These are phyloP conservation scores for Lophium mytilinum DNA, from an alignment of 495 filamentous ascomycete genomes.

Conservation along the genomic window DNA sequence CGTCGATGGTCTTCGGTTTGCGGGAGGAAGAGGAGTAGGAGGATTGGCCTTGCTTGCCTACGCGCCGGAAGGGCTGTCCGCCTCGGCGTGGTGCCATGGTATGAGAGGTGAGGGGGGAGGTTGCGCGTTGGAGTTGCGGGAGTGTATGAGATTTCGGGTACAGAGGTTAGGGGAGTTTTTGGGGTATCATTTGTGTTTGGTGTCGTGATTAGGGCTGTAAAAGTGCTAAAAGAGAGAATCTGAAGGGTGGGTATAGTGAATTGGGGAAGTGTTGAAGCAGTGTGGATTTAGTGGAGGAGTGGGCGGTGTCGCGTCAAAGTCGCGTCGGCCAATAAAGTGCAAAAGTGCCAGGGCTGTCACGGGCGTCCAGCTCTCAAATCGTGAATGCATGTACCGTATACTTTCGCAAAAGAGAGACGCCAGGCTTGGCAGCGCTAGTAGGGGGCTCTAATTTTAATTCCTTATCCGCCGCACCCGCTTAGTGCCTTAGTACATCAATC, in stretches of 20 bases:
- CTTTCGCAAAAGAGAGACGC: too few species aligned
- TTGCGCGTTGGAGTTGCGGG: not conserved
- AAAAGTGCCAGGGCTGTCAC: too few species aligned
- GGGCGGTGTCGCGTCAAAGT: too few species aligned
- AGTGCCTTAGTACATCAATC: too few species aligned
- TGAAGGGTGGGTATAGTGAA: not conserved
- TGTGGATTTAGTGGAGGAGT: too few species aligned
- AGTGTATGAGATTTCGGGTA: constrained; percentile 2
- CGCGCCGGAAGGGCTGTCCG: constrained; percentile 28
- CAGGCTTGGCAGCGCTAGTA: too few species aligned
- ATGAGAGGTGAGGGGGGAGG: constrained; percentile 15
- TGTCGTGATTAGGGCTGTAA: not conserved
- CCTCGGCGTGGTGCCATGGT: constrained; percentile 52
- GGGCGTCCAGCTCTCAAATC: too few species aligned
- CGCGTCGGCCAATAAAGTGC: too few species aligned
- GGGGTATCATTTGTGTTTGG: not conserved
- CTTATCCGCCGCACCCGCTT: too few species aligned
- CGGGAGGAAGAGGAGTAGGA: constrained; percentile 43
- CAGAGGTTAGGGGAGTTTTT: not conserved
- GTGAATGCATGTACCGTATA: too few species aligned
- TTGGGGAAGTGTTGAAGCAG: not conserved
- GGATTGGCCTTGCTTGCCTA: constrained; percentile 28
- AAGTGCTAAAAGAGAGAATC: not conserved
- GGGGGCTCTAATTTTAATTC: too few species aligned
- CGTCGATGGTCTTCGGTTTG: constrained; percentile 67